These are phyloP conservation scores for Leavenworthia alabamica DNA, from an alignment of 345 rosid genomes.

Conservation along the genomic window DNA sequence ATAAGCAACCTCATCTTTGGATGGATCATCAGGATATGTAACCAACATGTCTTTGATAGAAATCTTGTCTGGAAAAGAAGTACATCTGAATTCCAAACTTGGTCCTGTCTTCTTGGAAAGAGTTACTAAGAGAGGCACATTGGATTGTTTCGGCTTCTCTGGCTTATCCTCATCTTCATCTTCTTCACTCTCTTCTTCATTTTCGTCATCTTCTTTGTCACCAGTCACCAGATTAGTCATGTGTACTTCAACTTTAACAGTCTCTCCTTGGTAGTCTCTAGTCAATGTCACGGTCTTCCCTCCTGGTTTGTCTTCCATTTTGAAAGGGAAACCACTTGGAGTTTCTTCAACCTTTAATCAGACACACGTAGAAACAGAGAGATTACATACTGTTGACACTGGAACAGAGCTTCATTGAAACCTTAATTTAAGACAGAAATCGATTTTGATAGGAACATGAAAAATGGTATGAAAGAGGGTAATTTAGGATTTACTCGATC, in stretches of 20 bases:
- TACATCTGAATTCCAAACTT: too few species aligned
- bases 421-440: not conserved
- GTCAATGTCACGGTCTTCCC: constrained; percentile 47
- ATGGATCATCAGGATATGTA: constrained; percentile 39
- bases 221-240: constrained; percentile 89
- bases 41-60: constrained; percentile 50
- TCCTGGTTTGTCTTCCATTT: constrained; percentile 70
- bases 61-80: constrained; percentile 37
- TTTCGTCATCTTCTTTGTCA: constrained; percentile 34
- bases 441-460: not conserved
- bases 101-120: too few species aligned
- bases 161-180: constrained; percentile 36
- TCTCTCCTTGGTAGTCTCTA: constrained; percentile 67
- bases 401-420: not conserved
- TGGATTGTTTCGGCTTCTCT: constrained; percentile 38
- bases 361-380: constrained; percentile 9
- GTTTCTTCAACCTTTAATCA: constrained; percentile 44
- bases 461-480: not conserved
- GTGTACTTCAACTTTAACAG: constrained; percentile 61
- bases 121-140: too few species aligned
- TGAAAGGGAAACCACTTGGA: constrained; percentile 68
- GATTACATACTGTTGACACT: not conserved
- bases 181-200: constrained; percentile 32
- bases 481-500: constrained; percentile 35
- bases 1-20: constrained; percentile 53